Evolutionary conservation across 179 eudicot species (phyloP), one percentile per base, ranked within the genome.

Genomic region (Spinacia oleracea): DNA sequence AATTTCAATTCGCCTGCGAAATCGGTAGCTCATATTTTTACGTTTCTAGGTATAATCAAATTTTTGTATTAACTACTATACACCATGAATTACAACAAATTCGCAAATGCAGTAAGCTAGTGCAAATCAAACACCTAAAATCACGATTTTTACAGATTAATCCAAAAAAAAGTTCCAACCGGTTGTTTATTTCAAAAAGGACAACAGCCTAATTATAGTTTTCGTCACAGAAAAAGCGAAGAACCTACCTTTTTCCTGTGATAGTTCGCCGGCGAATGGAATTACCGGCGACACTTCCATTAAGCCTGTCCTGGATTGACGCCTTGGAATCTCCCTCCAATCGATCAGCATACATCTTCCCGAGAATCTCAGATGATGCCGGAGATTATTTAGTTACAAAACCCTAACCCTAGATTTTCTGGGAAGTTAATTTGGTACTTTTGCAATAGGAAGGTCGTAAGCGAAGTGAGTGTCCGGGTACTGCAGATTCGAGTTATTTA

Each of bases 271-370:
- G 83, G 48, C 86, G 86, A 38, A 14, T 10, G 38, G 64, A 59
- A 67, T 59, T 73, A 10, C 29, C 75, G 46, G 50, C 63, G 31
- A 35, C 51, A 27, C 11, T 67, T 18, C 83, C 83, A 53, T 77
- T 80, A 64, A 83, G 83, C 45, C 86, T 46, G 20, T 83, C 86
- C 73, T 29, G 65, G 20, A 80, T 56, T 29, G 86, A 83, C n/a
- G 78, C 59, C 70, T 77, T 80, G 0, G 80, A 46, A 3, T 76
- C 86, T 20, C 77, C 83, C 31, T 83, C 81, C 6, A 83, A 45
- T 46, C 81, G 83, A 77, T 83, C 86, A 76, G 86, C 83, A 51
- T 80, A 83, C 86, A 83, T 83, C 32, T 80, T 72, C 48, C 40
- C 65, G 69, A 46, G 11, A 70, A 43, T 40, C 7, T 10, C 1